Conservation (phyloP, 495 filamentous ascomycete genomes). For the Durotheca rogersii region DNA sequence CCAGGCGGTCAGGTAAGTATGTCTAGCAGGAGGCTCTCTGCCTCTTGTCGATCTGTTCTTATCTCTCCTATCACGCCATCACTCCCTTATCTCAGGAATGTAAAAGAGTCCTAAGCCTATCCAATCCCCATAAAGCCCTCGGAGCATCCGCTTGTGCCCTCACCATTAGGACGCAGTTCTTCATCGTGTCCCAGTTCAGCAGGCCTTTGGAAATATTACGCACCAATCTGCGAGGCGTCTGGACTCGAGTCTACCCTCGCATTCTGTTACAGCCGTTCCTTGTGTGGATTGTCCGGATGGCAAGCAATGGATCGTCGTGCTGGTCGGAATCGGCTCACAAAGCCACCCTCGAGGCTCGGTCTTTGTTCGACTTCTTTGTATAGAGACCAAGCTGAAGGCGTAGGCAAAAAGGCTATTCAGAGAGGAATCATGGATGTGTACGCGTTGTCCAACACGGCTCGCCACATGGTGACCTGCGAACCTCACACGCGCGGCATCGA, state of each 20-base stretch:
- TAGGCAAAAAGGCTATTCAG: conserved; percentile 14
- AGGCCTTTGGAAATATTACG: background rate
- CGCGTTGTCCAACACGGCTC: conserved; percentile 4
- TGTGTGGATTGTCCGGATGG: background rate
- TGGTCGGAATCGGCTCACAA: conserved; percentile 21
- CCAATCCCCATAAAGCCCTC: conserved; percentile 22
- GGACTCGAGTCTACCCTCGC: background rate
- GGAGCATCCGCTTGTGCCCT: conserved; percentile 14
- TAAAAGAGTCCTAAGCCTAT: conserved; percentile 12
- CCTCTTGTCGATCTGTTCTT: conserved; percentile 26
- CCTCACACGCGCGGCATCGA: conserved; percentile 9
- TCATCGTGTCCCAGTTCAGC: background rate
- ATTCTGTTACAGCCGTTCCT: background rate
- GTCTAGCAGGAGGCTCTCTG: conserved; percentile 22
- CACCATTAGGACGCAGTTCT: background rate
- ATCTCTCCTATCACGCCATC: conserved; percentile 33
- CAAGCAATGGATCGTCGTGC: conserved; percentile 22
- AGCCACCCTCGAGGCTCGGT: conserved; percentile 24
- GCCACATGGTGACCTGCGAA: conserved; percentile 17
- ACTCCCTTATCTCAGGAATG: conserved; percentile 26
- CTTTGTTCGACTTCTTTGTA: conserved; percentile 36
- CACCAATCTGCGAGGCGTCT: background rate
- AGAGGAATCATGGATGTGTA: too few relatives aligned
- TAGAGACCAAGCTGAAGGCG: conserved; percentile 6
- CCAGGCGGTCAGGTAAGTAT: conserved; percentile 22